phyloP scores from a whole-genome alignment of 148 eudicot genomes.

The Oxyria digyna region DNA sequence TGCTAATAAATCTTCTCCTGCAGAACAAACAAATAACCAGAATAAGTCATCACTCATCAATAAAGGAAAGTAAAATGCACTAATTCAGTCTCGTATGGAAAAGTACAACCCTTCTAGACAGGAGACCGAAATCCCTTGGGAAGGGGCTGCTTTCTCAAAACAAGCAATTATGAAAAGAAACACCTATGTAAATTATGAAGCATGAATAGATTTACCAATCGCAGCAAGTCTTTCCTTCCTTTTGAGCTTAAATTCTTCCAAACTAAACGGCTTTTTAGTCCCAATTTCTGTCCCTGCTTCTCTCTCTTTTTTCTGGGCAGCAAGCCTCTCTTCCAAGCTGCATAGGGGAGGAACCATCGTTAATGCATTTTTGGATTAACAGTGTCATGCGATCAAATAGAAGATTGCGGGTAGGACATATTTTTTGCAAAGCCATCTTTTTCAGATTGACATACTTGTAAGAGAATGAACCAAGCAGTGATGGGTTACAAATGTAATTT shows the following conservation, averaged over 20 bases:
- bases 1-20: conserved; percentile 93
- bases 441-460: neutral
- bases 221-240: conserved; percentile 94
- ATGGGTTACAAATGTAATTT: neutral
- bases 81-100: neutral
- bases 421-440: neutral
- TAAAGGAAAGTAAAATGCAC: neutral
- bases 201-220: conserved; percentile 43
- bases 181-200: neutral
- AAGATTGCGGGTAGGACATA: neutral
- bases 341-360: conserved; percentile 8
- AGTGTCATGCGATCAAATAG: neutral
- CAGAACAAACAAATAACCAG: neutral
- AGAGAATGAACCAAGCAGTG: neutral
- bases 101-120: neutral
- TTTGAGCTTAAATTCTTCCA: conserved; percentile 77
- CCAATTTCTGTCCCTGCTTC: conserved; percentile 67
- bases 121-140: neutral
- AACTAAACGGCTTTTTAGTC: conserved; percentile 67
- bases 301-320: conserved; percentile 68
- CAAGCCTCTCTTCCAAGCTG: conserved; percentile 96
- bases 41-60: neutral
- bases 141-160: neutral
- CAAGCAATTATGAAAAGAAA: neutral
- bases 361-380: neutral